Conservation (phyloP, 2,329 filamentous ascomycete species). For the Tolypocladium guangdongense region DNA sequence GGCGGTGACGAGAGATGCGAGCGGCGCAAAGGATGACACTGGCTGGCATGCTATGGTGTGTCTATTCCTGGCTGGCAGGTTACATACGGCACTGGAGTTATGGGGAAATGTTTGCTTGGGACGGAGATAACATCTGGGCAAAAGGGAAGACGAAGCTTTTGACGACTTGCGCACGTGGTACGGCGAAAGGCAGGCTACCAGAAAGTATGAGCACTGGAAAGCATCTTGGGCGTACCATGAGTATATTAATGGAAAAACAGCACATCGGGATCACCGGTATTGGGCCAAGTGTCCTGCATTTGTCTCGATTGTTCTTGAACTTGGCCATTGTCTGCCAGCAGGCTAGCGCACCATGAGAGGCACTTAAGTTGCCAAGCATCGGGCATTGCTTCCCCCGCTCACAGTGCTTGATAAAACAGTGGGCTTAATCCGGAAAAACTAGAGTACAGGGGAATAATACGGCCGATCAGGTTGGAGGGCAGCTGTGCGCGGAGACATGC, state of each 20-base stretch:
- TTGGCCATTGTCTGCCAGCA: neutral
- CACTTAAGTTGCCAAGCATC: neutral
- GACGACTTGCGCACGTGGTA: neutral
- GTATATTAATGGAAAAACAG: neutral
- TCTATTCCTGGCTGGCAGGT: neutral
- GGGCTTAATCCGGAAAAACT: neutral
- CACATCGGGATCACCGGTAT: neutral
- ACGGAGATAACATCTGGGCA: neutral
- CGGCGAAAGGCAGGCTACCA: neutral
- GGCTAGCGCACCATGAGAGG: neutral
- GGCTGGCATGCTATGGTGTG: neutral
- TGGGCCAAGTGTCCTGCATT: neutral
- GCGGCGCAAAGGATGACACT: neutral
- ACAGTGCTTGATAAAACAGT: neutral
- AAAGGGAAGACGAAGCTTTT: too few species aligned
- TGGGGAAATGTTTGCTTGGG: neutral
- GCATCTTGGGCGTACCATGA: neutral
- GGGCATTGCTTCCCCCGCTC: neutral
- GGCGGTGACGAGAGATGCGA: neutral
- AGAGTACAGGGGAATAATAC: neutral
- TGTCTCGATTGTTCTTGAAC: neutral
- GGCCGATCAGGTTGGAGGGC: neutral
- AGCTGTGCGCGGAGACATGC: neutral
- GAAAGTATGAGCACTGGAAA: neutral
- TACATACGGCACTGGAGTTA: neutral